Base-by-base conservation (phyloP, 192 early-diverging fungal species). In the Ramicandelaber brevisporus region DNA sequence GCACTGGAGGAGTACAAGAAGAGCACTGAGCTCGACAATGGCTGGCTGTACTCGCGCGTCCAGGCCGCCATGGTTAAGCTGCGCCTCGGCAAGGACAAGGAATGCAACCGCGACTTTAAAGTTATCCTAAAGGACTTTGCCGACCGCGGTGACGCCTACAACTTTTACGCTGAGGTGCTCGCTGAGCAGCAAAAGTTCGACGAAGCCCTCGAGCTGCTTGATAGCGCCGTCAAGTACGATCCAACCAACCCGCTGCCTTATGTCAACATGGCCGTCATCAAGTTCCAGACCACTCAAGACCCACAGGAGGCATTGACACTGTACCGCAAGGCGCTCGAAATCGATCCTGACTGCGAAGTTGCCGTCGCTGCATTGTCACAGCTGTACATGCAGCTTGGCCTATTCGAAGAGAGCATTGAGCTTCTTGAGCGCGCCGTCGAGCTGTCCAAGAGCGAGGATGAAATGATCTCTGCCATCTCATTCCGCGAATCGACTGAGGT, bases 131-230 rank as follows among this genome's bases (percentile, higher is more conserved):
- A 59, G 36, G 64, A 68, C 33, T 95, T 95, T 59, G 48, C 65
- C 17, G 46, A 66, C 7, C 68, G 64, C 23, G 67, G 75, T 21
- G 92, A 98, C 44, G 70, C 90, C 13, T 80, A 72, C 66, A 98
- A 96, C 61, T 98, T 93, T 52, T 86, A 89, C 25, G 92, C 85
- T 44, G 92, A 98, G 56, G 57, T 98, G 13, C 46, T 93, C 20
- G 51, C 78, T 29, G 89, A 98, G 40, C 75, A 80, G 41, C 70
- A 75, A 34, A 57, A 61, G 15, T 70, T 75, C 19, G 65, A 70
- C 8, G 75, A 86, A 46, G 88, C 89, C 1, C 48, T 71, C 36
- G 60, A 65, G 7, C 65, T 67, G 33, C 93, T 96, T 41, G 75
- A 79, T 36, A 88, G 87, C 48, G 82, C 89, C 0, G 65, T 86